Evolutionary conservation across 768 basidiomycete genomes (phyloP).

Genomic region (Cystobasidium onofrii): DNA sequence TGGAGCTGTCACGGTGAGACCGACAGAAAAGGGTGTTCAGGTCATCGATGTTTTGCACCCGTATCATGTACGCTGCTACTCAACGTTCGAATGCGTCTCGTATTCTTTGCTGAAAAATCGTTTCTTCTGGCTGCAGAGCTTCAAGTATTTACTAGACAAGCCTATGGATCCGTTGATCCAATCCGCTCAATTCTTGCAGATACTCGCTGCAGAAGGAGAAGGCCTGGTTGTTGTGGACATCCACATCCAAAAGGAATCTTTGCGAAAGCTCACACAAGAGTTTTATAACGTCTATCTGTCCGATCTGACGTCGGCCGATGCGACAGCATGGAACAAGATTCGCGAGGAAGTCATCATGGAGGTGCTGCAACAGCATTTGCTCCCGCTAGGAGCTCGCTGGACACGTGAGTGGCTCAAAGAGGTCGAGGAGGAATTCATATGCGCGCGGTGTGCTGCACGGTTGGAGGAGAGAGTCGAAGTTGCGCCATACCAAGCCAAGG

Average conservation of each 20-base stretch:
- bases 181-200: conserved; percentile 71
- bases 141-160: conserved; percentile 86
- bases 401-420: conserved; percentile 76
- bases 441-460: conserved; percentile 58
- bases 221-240: conserved; percentile 72
- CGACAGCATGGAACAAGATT: conserved; percentile 83
- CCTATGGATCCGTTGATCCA: conserved; percentile 51
- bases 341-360: conserved; percentile 69
- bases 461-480: conserved; percentile 67
- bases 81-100: no score
- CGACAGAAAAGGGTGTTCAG: conserved; percentile 70
- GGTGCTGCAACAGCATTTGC: conserved; percentile 67
- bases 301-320: conserved; percentile 72
- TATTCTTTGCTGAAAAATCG: no score
- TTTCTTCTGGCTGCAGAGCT: conserved; percentile 60
- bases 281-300: conserved; percentile 76
- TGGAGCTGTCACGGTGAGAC: conserved; percentile 67
- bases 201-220: conserved; percentile 82
- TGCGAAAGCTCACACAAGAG: conserved; percentile 61
- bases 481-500: conserved; percentile 56
- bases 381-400: conserved; percentile 81
- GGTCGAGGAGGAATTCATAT: conserved; percentile 78
- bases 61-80: conserved; percentile 51
- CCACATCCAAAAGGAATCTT: conserved; percentile 57
- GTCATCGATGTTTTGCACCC: conserved; percentile 52